Conservation (phyloP, 345 rosid species). For the Brassica rapa region DNA sequence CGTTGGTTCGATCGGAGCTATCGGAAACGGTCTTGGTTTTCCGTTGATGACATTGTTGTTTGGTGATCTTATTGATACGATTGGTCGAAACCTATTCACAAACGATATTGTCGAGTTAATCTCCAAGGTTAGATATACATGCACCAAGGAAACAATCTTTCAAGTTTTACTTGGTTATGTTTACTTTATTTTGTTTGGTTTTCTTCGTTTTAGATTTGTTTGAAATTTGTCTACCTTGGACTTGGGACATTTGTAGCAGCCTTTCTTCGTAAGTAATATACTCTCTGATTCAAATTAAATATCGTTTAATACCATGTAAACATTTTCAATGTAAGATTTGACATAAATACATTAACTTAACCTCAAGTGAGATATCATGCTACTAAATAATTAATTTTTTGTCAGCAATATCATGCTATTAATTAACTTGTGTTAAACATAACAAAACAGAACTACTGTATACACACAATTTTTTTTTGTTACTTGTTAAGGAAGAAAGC, state of each 20-base stretch:
- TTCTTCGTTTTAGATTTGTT: conserved; percentile 47
- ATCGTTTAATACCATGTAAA: background rate
- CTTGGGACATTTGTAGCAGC: conserved; percentile 56
- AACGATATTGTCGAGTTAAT: conserved; percentile 41
- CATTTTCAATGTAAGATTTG: background rate
- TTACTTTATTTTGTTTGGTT: background rate
- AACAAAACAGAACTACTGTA: background rate
- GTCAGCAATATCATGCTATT: background rate
- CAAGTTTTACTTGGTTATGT: background rate
- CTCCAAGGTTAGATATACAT: conserved; percentile 51
- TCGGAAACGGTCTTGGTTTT: conserved; percentile 58
- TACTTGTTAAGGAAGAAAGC: background rate
- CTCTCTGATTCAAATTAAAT: background rate
- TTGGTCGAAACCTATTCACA: conserved; percentile 54
- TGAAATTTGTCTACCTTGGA: conserved; percentile 36
- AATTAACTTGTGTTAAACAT: background rate
- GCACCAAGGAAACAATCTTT: background rate
- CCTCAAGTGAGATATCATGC: background rate
- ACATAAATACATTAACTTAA: background rate
- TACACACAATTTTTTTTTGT: background rate
- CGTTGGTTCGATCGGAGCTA: conserved; percentile 62
- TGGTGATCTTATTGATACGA: conserved; percentile 60
- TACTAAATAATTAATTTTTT: background rate
- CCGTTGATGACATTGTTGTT: conserved; percentile 74
- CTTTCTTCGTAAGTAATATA: conserved; percentile 43